These are phyloP conservation scores for Mortierella sp. DNA, from an alignment of 371 early-diverging fungal species.

Conservation along the genomic window DNA sequence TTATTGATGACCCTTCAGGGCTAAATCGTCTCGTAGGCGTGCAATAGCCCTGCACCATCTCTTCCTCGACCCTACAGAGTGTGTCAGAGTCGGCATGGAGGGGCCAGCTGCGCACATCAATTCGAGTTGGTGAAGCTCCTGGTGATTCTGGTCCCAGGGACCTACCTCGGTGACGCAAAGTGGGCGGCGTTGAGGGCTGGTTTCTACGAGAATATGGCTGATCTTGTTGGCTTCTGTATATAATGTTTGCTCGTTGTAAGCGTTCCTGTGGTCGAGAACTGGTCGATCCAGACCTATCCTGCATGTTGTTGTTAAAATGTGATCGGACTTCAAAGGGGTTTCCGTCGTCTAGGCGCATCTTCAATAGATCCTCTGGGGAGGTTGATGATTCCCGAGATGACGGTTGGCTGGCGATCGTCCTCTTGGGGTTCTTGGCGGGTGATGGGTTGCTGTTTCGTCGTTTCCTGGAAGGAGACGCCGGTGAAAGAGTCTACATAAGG, in stretches of 20 bases:
- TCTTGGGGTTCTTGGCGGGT: background rate
- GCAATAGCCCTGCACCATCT: background rate
- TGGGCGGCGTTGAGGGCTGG: constrained; percentile 7
- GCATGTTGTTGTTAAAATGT: background rate
- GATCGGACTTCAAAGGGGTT: constrained; percentile 19
- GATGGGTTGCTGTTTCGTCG: constrained; percentile 23
- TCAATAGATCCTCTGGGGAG: background rate
- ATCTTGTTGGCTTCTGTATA: constrained; percentile 15
- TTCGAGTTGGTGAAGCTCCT: background rate
- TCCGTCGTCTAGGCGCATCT: background rate
- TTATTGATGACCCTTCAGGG: background rate
- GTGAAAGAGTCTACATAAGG: constrained; percentile 14
- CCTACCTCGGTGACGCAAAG: constrained; percentile 5
- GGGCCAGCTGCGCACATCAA: background rate
- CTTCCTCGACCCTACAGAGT: background rate
- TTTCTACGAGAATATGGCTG: background rate
- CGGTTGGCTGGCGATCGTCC: background rate
- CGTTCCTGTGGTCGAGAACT: background rate
- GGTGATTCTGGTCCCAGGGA: constrained; percentile 23
- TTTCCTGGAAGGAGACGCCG: constrained; percentile 11
- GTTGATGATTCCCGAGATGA: background rate
- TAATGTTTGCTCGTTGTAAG: background rate
- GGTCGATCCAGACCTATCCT: background rate
- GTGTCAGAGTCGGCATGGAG: background rate
- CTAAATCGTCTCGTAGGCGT: background rate